Evolutionary conservation across 1,139 yeast species (phyloP).

Genomic region (Geotrichum siamense): DNA sequence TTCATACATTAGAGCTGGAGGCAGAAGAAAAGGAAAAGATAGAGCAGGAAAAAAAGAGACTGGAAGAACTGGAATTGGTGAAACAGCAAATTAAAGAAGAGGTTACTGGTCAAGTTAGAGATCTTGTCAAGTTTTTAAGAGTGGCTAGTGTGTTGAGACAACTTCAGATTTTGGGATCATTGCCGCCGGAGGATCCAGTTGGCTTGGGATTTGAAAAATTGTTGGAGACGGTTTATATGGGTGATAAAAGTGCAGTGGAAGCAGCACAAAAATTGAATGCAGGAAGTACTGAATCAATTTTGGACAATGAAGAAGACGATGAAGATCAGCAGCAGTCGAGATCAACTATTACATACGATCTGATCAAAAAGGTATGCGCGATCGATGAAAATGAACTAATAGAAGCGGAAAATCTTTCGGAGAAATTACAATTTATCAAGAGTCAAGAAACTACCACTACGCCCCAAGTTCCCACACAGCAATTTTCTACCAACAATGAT

Average conservation of each 20-base stretch:
- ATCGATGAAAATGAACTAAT: constrained; percentile 23
- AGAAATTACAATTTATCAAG: background rate
- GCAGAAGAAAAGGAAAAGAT: background rate
- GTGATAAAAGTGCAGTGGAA: constrained; percentile 31
- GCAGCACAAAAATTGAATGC: constrained; percentile 29
- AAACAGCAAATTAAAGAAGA: constrained; percentile 15
- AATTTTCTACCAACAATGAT: constrained; percentile 2
- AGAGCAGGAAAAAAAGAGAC: background rate
- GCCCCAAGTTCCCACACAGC: background rate
- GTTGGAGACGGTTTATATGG: constrained; percentile 31
- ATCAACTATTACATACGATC: constrained; percentile 23
- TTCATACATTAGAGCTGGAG: constrained; percentile 20
- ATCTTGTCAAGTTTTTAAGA: constrained; percentile 31
- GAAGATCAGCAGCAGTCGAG: background rate
- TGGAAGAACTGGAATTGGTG: constrained; percentile 19
- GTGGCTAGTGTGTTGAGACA: constrained; percentile 34
- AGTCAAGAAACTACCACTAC: background rate
- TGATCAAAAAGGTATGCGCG: constrained; percentile 24
- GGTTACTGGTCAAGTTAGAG: constrained; percentile 23
- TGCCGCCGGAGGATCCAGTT: background rate
- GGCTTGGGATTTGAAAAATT: constrained; percentile 30
- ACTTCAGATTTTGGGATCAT: constrained; percentile 16
- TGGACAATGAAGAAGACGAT: constrained; percentile 18
- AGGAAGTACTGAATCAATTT: constrained; percentile 28
- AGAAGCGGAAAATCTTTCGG: constrained; percentile 19